Evolutionary conservation across 495 filamentous ascomycete genomes (phyloP).

Genomic region (Pseudoneurospora amorphoporcata): DNA sequence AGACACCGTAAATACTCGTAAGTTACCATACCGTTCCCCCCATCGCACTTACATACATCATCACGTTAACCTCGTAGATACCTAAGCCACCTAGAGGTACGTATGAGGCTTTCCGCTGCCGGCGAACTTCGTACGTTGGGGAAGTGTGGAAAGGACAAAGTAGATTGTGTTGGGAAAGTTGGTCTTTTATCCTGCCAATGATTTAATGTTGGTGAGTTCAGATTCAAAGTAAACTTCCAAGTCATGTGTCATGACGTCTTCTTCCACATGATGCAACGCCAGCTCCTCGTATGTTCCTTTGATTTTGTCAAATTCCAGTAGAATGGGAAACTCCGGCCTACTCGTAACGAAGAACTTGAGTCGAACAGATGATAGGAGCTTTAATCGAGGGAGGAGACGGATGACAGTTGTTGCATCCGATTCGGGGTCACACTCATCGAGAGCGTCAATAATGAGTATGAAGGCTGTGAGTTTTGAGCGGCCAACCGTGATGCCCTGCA

Average conservation of each 20-base stretch:
- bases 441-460: conserved; percentile 41
- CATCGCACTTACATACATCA: no score
- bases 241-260: conserved; percentile 24
- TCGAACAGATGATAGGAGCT: not conserved
- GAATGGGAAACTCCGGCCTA: conserved; percentile 36
- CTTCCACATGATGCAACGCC: conserved; percentile 22
- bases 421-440: conserved; percentile 41
- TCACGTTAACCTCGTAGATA: no score
- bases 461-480: conserved; percentile 1
- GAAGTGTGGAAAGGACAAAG: no score
- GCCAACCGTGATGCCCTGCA: conserved; percentile 8
- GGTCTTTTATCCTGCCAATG: no score
- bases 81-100: no score
- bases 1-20: no score
- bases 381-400: conserved; percentile 18
- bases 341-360: conserved; percentile 25
- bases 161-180: no score
- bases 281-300: conserved; percentile 19
- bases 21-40: no score
- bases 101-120: no score
- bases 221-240: conserved; percentile 22
- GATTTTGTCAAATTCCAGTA: conserved; percentile 18
- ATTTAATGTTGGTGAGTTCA: no score
- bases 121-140: no score
- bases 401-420: conserved; percentile 31